phyloP scores from a whole-genome alignment of 2,329 filamentous ascomycete genomes.

The Cercospora berteroae region DNA sequence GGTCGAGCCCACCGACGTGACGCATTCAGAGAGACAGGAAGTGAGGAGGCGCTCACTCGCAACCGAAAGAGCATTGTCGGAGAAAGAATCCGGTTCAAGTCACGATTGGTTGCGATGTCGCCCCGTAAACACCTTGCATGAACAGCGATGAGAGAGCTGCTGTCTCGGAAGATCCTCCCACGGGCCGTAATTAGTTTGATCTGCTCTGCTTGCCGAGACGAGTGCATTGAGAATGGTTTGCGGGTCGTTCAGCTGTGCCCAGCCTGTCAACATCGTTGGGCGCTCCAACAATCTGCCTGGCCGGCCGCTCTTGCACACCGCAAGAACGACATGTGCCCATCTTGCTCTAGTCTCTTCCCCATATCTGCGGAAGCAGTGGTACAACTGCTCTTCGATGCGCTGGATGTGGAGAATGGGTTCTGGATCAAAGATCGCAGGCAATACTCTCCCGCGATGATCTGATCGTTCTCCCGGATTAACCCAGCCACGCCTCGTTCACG shows the following conservation, averaged over 20 bases:
- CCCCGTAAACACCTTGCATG: conserved; percentile 15
- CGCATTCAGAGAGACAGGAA: conserved; percentile 19
- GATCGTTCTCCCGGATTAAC: background rate
- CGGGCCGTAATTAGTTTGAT: conserved; percentile 20
- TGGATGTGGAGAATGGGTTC: background rate
- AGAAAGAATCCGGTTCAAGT: conserved; percentile 13
- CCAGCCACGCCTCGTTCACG: conserved; percentile 1
- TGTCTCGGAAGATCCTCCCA: conserved; percentile 19
- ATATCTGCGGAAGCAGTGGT: conserved; percentile 19
- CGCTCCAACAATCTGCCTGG: conserved; percentile 8
- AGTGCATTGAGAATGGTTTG: conserved; percentile 13
- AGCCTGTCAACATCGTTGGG: conserved; percentile 17
- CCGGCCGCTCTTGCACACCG: conserved; percentile 23
- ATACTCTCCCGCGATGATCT: background rate
- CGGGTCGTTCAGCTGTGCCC: conserved; percentile 16
- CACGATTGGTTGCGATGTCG: conserved; percentile 18
- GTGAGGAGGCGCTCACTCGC: conserved; percentile 25
- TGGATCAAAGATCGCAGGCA: background rate
- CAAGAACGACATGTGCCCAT: conserved; percentile 16
- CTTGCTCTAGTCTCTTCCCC: conserved; percentile 16
- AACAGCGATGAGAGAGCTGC: conserved; percentile 9
- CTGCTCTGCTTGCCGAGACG: conserved; percentile 15
- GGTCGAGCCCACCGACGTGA: conserved; percentile 11
- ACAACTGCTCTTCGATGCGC: conserved; percentile 11
- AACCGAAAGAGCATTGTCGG: conserved; percentile 14